Percentiles rank a stretch among this genome's conserved stretches.
Evolutionary conservation across 768 basidiomycete species (phyloP).

Genomic region (Amanita muscaria): DNA sequence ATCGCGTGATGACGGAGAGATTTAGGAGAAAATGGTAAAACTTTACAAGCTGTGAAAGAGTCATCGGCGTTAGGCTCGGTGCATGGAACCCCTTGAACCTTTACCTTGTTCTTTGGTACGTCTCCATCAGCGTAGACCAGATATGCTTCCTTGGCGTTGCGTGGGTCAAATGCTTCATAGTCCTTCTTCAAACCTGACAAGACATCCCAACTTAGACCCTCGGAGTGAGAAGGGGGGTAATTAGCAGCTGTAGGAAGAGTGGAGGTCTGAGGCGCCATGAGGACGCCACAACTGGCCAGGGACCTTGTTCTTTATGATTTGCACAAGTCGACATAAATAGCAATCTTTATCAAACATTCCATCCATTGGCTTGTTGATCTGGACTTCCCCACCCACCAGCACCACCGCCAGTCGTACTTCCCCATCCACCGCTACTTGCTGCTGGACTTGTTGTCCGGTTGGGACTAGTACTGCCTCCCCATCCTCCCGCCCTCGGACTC

Average conservation of each 20-base stretch:
- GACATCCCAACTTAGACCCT: constrained; percentile 42
- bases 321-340: too few species aligned
- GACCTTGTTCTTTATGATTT: too few species aligned
- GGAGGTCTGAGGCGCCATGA: too few species aligned
- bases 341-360: constrained; percentile 45
- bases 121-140: constrained; percentile 56
- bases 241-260: not conserved
- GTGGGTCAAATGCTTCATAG: constrained; percentile 50
- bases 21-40: constrained; percentile 70
- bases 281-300: too few species aligned
- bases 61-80: too few species aligned
- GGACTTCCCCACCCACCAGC: constrained; percentile 43
- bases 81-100: too few species aligned
- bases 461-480: constrained; percentile 24
- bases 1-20: constrained; percentile 69
- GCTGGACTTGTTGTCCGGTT: constrained; percentile 7
- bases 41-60: constrained; percentile 37
- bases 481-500: constrained; percentile 22
- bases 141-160: constrained; percentile 42
- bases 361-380: constrained; percentile 42
- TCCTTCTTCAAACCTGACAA: constrained; percentile 38
- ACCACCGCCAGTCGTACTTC: constrained; percentile 5
- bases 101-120: constrained; percentile 46
- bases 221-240: not conserved
- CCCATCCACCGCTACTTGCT: constrained; percentile 11